phyloP scores from a whole-genome alignment of 805 yeast genomes.

The Kuraishia piskuri region DNA sequence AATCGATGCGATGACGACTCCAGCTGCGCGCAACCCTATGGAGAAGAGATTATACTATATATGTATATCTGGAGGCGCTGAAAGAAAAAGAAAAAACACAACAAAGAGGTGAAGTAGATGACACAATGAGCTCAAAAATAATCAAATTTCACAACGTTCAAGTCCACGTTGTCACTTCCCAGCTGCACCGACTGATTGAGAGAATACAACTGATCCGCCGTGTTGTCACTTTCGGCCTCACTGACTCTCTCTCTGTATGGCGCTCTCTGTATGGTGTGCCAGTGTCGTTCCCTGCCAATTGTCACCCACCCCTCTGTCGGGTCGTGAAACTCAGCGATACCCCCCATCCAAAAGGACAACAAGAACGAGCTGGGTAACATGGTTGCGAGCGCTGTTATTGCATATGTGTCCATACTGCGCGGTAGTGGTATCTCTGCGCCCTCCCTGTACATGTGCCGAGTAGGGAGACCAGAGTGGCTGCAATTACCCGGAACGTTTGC shows the following conservation, averaged over 20 bases:
- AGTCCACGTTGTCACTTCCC: not conserved
- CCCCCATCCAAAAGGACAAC: not conserved
- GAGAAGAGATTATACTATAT: not conserved
- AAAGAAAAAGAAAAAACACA: too few species aligned
- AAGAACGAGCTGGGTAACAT: not conserved
- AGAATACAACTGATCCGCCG: not conserved
- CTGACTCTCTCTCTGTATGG: not conserved
- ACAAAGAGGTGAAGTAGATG: too few species aligned
- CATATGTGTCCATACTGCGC: not conserved
- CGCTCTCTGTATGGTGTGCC: not conserved
- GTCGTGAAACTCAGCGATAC: not conserved
- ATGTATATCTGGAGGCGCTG: not conserved
- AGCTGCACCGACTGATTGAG: not conserved
- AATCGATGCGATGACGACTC: not conserved
- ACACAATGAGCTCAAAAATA: not conserved
- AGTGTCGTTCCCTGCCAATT: not conserved
- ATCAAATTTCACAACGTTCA: not conserved
- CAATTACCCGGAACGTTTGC: too few species aligned
- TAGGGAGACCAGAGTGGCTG: too few species aligned
- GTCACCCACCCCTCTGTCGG: not conserved
- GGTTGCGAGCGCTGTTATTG: not conserved
- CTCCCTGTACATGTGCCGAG: too few species aligned
- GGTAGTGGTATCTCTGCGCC: too few species aligned
- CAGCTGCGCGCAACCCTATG: not conserved
- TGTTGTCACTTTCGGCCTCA: not conserved